Evolutionary conservation across 2,329 filamentous ascomycete genomes (phyloP).

Genomic region (Myotisia sp.): DNA sequence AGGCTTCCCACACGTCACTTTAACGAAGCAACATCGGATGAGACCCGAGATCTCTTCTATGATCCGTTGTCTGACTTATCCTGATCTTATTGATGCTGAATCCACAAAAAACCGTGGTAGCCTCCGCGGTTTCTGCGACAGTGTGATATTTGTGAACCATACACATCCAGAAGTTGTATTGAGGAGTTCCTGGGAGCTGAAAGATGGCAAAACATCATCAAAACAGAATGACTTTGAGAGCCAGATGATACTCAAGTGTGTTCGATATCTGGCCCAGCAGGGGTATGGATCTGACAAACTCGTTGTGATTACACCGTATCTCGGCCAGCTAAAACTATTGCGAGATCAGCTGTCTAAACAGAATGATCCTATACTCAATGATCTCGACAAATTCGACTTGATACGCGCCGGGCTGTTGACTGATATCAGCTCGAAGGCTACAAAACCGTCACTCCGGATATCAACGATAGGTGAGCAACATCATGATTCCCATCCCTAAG

Average conservation of each 20-base stretch:
- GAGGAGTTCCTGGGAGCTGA: constrained; percentile 32
- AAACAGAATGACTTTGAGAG: constrained; percentile 54
- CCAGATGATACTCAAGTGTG: constrained; percentile 48
- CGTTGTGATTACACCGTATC: constrained; percentile 52
- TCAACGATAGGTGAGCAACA: constrained; percentile 51
- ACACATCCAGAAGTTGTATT: constrained; percentile 38
- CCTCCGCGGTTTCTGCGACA: constrained; percentile 44
- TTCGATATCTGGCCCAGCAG: constrained; percentile 56
- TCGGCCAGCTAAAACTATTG: constrained; percentile 38
- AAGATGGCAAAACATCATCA: constrained; percentile 38
- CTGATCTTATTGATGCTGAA: constrained; percentile 42
- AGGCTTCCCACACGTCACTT: constrained; percentile 40
- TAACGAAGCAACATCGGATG: constrained; percentile 54
- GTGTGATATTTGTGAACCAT: constrained; percentile 56
- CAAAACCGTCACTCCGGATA: constrained; percentile 42
- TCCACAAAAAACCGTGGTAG: constrained; percentile 34
- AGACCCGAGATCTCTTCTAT: constrained; percentile 51
- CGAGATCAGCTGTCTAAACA: constrained; percentile 38
- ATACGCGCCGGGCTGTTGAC: constrained; percentile 48
- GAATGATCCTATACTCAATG: constrained; percentile 52
- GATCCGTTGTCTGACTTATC: constrained; percentile 47
- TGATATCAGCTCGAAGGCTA: constrained; percentile 34
- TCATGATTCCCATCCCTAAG: background rate
- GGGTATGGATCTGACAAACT: constrained; percentile 52
- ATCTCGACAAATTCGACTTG: constrained; percentile 52